Percentiles rank a stretch among this genome's conserved stretches.
Evolutionary conservation across 164 flowering plant species (phyloP).

Genomic region (Vitis amurensis): DNA sequence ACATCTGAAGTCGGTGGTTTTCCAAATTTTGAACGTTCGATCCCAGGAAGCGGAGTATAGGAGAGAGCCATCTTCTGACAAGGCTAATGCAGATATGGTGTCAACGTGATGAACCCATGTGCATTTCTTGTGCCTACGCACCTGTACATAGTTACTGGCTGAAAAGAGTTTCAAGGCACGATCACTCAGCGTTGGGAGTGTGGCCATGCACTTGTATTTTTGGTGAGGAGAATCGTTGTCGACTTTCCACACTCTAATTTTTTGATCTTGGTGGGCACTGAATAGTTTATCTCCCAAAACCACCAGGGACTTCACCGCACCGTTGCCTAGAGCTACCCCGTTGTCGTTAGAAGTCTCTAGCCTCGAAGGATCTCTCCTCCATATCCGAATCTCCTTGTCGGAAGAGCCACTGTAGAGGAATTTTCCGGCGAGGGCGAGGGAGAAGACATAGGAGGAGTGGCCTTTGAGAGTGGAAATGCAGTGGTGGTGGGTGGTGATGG

Average conservation of each 20-base stretch:
- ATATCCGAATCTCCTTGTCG: conserved; percentile 39
- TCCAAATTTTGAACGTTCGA: conserved; percentile 50
- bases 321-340: conserved; percentile 17
- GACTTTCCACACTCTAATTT: conserved; percentile 57
- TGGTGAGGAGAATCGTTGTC: conserved; percentile 4
- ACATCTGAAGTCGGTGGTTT: conserved; percentile 47
- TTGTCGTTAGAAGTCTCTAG: neutral
- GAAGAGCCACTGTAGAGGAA: conserved; percentile 64
- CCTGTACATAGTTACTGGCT: conserved; percentile 37
- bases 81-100: conserved; percentile 48
- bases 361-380: conserved; percentile 28
- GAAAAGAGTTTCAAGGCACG: conserved; percentile 21
- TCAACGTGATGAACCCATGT: conserved; percentile 69
- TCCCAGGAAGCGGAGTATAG: conserved; percentile 64
- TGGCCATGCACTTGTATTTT: conserved; percentile 28
- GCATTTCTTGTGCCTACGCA: conserved; percentile 47
- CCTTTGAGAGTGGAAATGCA: conserved; percentile 57
- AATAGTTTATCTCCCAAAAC: conserved; percentile 30
- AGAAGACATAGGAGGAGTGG: conserved; percentile 56
- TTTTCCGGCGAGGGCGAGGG: conserved; percentile 55
- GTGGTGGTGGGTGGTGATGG: conserved; percentile 24
- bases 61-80: conserved; percentile 37
- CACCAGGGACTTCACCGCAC: conserved; percentile 43
- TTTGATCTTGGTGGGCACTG: conserved; percentile 57
- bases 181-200: conserved; percentile 40